Conservation (phyloP, 352 stramenopile species). For the Salisapilia sapeloensis region DNA sequence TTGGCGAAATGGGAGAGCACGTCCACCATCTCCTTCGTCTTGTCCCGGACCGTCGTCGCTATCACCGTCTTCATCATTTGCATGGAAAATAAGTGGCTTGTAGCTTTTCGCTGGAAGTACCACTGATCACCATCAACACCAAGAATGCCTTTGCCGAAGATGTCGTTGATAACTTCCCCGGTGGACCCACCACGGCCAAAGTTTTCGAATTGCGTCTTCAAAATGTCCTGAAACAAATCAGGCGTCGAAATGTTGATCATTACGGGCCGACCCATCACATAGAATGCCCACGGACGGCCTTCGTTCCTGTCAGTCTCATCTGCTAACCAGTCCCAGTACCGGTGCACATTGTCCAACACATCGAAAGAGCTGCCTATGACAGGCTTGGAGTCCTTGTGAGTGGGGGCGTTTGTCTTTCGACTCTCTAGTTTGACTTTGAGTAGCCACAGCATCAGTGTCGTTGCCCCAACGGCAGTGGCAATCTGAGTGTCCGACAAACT, state of each 20-base stretch:
- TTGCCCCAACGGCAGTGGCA: too few species aligned
- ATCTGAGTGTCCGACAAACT: too few species aligned
- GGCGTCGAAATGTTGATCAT: constrained; percentile 13
- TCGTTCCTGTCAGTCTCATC: too few species aligned
- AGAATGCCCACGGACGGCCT: too few species aligned
- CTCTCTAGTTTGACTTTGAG: too few species aligned
- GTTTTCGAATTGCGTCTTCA: constrained; percentile 27
- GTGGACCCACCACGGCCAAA: constrained; percentile 2
- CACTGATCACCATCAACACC: constrained; percentile 3
- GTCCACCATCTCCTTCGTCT: constrained; percentile 18
- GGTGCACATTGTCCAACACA: too few species aligned
- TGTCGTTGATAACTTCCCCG: constrained; percentile 3
- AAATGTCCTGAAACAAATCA: constrained; percentile 10
- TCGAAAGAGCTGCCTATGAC: too few species aligned
- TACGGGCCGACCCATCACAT: constrained; percentile 4
- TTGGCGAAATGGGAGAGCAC: constrained; percentile 14
- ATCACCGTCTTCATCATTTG: constrained; percentile 35
- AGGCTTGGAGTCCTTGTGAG: too few species aligned
- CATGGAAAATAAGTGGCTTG: constrained; percentile 78
- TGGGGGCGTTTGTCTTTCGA: too few species aligned
- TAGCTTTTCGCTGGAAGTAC: constrained; percentile 11
- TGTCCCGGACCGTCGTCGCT: constrained; percentile 22
- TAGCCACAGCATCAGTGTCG: too few species aligned
- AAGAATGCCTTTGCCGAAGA: constrained; percentile 5
- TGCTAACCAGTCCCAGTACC: too few species aligned